A percentile compares a stretch with the other conserved stretches of the same genome.
Evolutionary conservation across 352 stramenopile species (phyloP).

Genomic region (Phytophthora melonis): DNA sequence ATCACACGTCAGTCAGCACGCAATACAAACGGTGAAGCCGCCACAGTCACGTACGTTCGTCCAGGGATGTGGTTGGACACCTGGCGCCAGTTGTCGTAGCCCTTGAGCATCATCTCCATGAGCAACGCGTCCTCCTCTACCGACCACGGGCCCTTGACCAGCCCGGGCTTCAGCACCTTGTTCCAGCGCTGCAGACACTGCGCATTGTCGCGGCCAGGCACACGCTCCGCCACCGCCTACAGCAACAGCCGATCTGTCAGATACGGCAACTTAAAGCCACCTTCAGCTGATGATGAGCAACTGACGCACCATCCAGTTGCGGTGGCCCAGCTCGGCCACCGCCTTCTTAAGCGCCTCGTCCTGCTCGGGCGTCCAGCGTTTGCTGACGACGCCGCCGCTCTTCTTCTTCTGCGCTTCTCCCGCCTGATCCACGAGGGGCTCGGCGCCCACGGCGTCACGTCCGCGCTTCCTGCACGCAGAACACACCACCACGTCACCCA

Average conservation of each 20-base stretch:
- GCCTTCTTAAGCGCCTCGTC: conserved; percentile 84
- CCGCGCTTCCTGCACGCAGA: conserved; percentile 40
- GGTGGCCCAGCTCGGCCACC: conserved; percentile 78
- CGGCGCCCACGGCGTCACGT: conserved; percentile 31
- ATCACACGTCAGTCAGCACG: background rate
- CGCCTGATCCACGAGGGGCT: conserved; percentile 19
- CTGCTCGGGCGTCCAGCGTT: conserved; percentile 88
- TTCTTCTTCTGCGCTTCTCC: conserved; percentile 70
- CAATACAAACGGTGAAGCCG: background rate
- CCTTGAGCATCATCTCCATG: conserved; percentile 87
- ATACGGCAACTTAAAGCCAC: background rate
- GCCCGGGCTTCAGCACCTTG: conserved; percentile 92
- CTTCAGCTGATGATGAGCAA: background rate
- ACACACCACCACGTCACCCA: conserved; percentile 2
- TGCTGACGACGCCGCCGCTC: conserved; percentile 42
- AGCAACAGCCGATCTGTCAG: conserved; percentile 11
- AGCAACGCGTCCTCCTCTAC: conserved; percentile 92
- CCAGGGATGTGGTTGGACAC: conserved; percentile 76
- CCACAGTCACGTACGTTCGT: conserved; percentile 54
- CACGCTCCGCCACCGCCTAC: conserved; percentile 68
- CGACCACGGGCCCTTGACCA: conserved; percentile 94
- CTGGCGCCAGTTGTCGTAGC: conserved; percentile 77
- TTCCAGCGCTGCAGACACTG: conserved; percentile 90
- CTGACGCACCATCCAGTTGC: conserved; percentile 88
- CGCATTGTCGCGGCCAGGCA: conserved; percentile 75